These are phyloP conservation scores for Solanum ossicruentum DNA, from an alignment of 257 asterid genomes.

Conservation along the genomic window DNA sequence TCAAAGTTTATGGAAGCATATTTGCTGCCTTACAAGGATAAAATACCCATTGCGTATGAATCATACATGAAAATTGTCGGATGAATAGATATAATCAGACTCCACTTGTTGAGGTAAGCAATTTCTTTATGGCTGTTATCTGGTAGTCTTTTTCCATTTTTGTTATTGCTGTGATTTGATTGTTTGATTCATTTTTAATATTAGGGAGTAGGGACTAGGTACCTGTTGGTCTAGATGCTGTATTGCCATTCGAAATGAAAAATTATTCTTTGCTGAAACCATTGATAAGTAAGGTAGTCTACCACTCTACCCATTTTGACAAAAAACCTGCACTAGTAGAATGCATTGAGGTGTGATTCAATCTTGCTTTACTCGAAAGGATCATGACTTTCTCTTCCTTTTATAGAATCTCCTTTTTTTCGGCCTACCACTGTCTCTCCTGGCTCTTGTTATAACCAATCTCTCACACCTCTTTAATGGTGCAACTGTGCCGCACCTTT, in stretches of 20 bases:
- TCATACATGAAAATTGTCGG: not conserved
- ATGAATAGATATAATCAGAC: not conserved
- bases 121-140: not conserved
- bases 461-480: not conserved
- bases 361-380: not conserved
- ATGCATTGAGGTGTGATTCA: not conserved
- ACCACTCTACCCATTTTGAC: not conserved
- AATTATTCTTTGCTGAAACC: not conserved
- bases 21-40: slow-evolving; percentile 1
- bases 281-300: not conserved
- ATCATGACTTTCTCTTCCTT: not conserved
- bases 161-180: not conserved
- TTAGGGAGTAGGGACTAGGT: not conserved
- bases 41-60: not conserved
- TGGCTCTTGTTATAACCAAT: not conserved
- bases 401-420: not conserved
- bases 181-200: not conserved
- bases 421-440: not conserved
- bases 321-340: not conserved
- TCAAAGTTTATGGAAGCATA: not conserved
- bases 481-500: not conserved
- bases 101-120: not conserved
- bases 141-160: not conserved
- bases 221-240: not conserved
- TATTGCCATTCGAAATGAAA: not conserved